Percentiles rank a stretch among this genome's conserved stretches.
These are phyloP conservation scores for Niebla homalea DNA, from an alignment of 495 filamentous ascomycete genomes.

Conservation along the genomic window DNA sequence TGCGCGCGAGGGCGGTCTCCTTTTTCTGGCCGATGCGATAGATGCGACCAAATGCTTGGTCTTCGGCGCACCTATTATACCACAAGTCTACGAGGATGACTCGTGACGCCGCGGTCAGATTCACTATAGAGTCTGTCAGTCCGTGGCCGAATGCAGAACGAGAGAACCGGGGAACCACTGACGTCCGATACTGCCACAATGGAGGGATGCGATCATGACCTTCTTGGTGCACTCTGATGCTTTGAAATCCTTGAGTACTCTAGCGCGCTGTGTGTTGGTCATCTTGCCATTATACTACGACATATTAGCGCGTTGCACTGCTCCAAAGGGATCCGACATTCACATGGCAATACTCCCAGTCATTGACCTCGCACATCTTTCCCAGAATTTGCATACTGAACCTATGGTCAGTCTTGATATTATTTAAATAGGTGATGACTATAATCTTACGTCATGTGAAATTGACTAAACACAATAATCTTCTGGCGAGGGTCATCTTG, in stretches of 20 bases:
- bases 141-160: background rate
- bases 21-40: constrained; percentile 48
- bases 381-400: constrained; percentile 20
- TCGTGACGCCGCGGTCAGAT: constrained; percentile 40
- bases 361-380: constrained; percentile 16
- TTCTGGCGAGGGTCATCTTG: constrained; percentile 20
- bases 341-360: constrained; percentile 20
- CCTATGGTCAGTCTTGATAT: no score
- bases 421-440: no score
- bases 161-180: background rate
- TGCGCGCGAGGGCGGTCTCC: constrained; percentile 37
- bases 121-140: constrained; percentile 27
- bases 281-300: no score
- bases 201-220: constrained; percentile 32
- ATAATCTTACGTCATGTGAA: constrained; percentile 11
- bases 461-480: constrained; percentile 32
- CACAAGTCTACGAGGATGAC: constrained; percentile 45
- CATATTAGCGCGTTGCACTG: no score
- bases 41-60: constrained; percentile 49
- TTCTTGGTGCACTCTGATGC: constrained; percentile 16
- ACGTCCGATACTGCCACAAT: constrained; percentile 26
- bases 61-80: constrained; percentile 40
- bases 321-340: constrained; percentile 4
- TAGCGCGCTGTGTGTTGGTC: constrained; percentile 14
- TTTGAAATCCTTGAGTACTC: constrained; percentile 21